Evolutionary conservation across 306 rosid species (phyloP), one percentile per base, ranked within the genome.

Genomic region (Sphenostylis stenocarpa): DNA sequence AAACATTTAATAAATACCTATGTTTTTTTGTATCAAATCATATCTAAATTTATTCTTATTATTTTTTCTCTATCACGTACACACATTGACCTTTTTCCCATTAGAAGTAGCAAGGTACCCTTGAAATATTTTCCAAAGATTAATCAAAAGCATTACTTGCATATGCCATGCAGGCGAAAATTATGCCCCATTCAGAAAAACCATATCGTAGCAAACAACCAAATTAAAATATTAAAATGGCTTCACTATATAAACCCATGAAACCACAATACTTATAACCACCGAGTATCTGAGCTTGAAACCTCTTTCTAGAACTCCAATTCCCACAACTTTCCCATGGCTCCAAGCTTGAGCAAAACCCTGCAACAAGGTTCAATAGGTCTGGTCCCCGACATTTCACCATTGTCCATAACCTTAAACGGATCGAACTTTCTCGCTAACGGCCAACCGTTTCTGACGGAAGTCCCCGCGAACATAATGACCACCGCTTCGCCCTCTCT

Each of bases 291-390:
- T 7, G 7, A 5, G 0, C 0, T 13, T 1, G 10, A 24, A 23
- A 24, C 41, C 21, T 58, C 33, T 58, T 24, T 15, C 43, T 16
- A 6, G 5, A 61, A 1, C 21, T 60, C 3, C 9, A 13, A 60
- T 16, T 61, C 21, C 44, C 33, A 29, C 43, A 61, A 58, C 55
- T 16, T 61, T n/a, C 53, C 44, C 81, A 89, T 92, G 96, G 93
- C 96, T 72, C 91, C 94, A 44, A 88, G 85, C 86, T 58, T 90
- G 57, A 69, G 66, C 47, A 90, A 87, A 85, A 69, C 72, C 5
- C 31, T 34, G 3, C 44, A 84, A 72, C 20, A 44, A 24, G 72
- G 83, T 9, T 29, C 58, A 69, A 66, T 77, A 48, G 77, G 36
- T 11, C 51, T 62, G 1, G 43, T 52, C 1, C 76, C 81, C 0